Base-by-base conservation (phyloP, 1,284 basidiomycete genomes). In the Pseudozyma hubeiensis region DNA sequence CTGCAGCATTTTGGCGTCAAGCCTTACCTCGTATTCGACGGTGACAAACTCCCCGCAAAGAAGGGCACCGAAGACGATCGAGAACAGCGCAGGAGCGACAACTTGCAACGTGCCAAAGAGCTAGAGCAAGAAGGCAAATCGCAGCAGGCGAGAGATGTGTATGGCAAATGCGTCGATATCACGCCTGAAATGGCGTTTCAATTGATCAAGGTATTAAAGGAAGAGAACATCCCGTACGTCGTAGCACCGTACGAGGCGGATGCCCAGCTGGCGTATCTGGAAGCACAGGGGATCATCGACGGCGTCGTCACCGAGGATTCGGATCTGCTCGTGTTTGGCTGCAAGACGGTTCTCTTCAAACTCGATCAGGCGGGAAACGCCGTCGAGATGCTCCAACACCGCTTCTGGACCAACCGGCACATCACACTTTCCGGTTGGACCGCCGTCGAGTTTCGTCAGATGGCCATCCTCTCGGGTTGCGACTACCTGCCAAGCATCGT, bases 201-300 rank as follows among this genome's bases (percentile, higher is more conserved):
- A 85, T 87, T 98, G 70, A 98, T 99, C 87, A 97, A 99, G 89
- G 94, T 90, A 77, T 61, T 84, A 19, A 63, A 64, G 19, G 19
- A 65, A 10, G 59, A 79, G 8, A 53, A 44, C 14, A 76, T 84
- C 8, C 60, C 73, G 29, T 98, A 97, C 83, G 87, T 99, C 30
- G 97, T 99, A 6, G 97, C 97, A 5, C 97, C 97, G 0, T 99
- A 99, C 85, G 97, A 99, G 87, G 97, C 97, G 0, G 97, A 99
- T 82, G 94, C 97, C 0, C 97, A 99, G 85, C 89, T 99, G 63
- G 92, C 93, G 56, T 98, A 91, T 85, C 88, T 99, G 49, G 97
- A 99, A 83, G 89, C 89, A 47, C 85, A 87, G 45, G 92, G 93
- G 13, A 82, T 93, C 51, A 93, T 97, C 53, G 91, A 97, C 83